Percentiles rank a stretch among this genome's conserved stretches.
Evolutionary conservation across 345 rosid species (phyloP).

Genomic region (Pugionium dolabratum): DNA sequence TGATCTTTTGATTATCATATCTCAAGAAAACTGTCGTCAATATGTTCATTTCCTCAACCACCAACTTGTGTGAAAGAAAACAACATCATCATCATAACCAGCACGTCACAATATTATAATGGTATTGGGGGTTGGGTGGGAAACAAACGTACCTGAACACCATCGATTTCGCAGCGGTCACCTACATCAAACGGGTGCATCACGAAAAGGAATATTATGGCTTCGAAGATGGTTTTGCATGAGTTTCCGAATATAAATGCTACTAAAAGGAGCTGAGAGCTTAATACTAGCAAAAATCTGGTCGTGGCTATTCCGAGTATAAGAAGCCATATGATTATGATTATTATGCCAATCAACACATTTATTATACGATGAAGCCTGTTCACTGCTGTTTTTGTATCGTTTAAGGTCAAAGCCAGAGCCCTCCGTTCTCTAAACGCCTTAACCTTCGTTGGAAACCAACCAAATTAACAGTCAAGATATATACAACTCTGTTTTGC

Average conservation of each 20-base stretch:
- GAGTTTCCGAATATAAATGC: slow-evolving; percentile 80
- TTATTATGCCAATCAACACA: slow-evolving; percentile 52
- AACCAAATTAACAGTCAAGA: background rate
- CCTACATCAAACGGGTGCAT: slow-evolving; percentile 91
- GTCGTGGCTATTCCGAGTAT: slow-evolving; percentile 70
- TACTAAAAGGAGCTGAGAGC: slow-evolving; percentile 63
- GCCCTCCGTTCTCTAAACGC: slow-evolving; percentile 74
- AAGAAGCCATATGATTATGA: slow-evolving; percentile 55
- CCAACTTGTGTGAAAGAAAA: slow-evolving; percentile 49
- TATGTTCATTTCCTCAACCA: slow-evolving; percentile 90
- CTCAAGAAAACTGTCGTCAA: slow-evolving; percentile 69
- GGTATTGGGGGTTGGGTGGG: too few relatives aligned
- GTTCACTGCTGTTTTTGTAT: slow-evolving; percentile 55
- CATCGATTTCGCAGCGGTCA: slow-evolving; percentile 78
- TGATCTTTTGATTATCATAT: slow-evolving; percentile 70
- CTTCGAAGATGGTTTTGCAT: slow-evolving; percentile 78
- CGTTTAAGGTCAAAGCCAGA: slow-evolving; percentile 46
- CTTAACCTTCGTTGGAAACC: slow-evolving; percentile 44
- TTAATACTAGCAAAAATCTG: slow-evolving; percentile 54
- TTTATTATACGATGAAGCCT: slow-evolving; percentile 73
- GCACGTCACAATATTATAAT: too few relatives aligned
- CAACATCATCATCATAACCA: background rate
- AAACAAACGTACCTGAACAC: slow-evolving; percentile 54
- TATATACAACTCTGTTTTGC: background rate
- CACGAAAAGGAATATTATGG: slow-evolving; percentile 78